These are phyloP conservation scores for Dimargaris verticillata DNA, from an alignment of 192 early-diverging fungal genomes.

Conservation along the genomic window DNA sequence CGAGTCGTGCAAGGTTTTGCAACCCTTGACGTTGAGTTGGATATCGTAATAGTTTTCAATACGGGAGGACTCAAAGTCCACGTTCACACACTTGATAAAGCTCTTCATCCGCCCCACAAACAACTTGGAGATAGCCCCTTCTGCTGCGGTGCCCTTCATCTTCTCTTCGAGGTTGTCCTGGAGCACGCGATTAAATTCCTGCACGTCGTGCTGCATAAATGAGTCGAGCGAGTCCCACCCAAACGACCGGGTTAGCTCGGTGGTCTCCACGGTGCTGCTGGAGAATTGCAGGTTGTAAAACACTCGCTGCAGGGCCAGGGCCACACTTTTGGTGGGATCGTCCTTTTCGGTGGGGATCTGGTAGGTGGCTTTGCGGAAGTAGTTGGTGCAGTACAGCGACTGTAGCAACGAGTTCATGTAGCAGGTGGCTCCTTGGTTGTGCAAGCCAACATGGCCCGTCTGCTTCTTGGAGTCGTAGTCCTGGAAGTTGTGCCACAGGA, in stretches of 20 bases:
- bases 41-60: conserved; percentile 95
- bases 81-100: conserved; percentile 88
- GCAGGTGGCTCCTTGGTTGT: conserved; percentile 96
- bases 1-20: conserved; percentile 66
- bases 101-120: conserved; percentile 97
- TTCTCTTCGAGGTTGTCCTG: conserved; percentile 93
- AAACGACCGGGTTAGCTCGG: conserved; percentile 92
- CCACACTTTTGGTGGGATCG: conserved; percentile 70
- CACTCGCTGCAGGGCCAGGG: conserved; percentile 82
- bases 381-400: conserved; percentile 84
- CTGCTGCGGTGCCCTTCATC: conserved; percentile 91
- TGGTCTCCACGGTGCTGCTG: conserved; percentile 64
- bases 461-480: conserved; percentile 83
- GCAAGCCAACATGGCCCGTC: conserved; percentile 85
- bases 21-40: conserved; percentile 92
- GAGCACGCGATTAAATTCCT: conserved; percentile 92
- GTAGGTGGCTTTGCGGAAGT: conserved; percentile 83
- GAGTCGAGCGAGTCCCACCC: conserved; percentile 93
- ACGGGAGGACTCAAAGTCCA: conserved; percentile 87
- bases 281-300: conserved; percentile 80
- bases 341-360: conserved; percentile 84
- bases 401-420: conserved; percentile 99
- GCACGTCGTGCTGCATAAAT: conserved; percentile 98
- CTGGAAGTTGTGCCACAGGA: conserved; percentile 87
- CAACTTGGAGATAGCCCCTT: conserved; percentile 79